Base-by-base conservation (phyloP, 2,329 filamentous ascomycete species). In the Fusarium proliferatum region DNA sequence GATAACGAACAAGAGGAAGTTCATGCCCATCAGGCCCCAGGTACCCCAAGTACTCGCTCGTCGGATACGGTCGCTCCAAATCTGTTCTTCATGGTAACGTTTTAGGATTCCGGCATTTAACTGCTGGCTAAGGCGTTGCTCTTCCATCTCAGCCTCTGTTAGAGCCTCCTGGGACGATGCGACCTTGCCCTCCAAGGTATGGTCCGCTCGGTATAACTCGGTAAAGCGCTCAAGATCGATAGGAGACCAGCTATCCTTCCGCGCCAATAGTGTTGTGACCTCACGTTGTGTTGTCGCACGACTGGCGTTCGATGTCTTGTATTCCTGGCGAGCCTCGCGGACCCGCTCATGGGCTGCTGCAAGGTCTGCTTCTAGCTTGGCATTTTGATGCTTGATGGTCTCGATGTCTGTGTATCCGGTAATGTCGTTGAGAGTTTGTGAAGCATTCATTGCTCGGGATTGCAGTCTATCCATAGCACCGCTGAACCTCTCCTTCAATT, bases 1-100 rank as follows among this genome's bases (percentile, higher is more conserved):
- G 23, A 95, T 88, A 60, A 99, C 83, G 80, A 99, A 94, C 52
- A 99, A 84, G 69, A 98, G 81, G 38, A 98, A 93, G 80, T 99
- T 99, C 79, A 98, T 90, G 30, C 96, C 96, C 96, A 99, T 99
- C 70, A 99, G 85, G 1, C 96, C 96, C 91, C 97, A 98, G 0
- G 96, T 99, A 41, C 97, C 96, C 96, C 96, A 99, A 1, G 96
- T 99, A 81, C 93, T 96, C 87, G 97, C 97, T 74, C 96, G 88
- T 41, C 96, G 89, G 80, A 99, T 99, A 77, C 97, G 96, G 81
- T 99, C 96, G 80, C 94, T 97, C 96, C 96, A 99, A 64, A 99
- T 97, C 85, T 99, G 96, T 85, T 99, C 96, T 84, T 99, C 96
- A 82, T 99, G 96, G 83, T 99, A 99, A 69, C 97, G 90, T 70